Conservation (phyloP, 306 rosid genomes). For the Rosa persica region DNA sequence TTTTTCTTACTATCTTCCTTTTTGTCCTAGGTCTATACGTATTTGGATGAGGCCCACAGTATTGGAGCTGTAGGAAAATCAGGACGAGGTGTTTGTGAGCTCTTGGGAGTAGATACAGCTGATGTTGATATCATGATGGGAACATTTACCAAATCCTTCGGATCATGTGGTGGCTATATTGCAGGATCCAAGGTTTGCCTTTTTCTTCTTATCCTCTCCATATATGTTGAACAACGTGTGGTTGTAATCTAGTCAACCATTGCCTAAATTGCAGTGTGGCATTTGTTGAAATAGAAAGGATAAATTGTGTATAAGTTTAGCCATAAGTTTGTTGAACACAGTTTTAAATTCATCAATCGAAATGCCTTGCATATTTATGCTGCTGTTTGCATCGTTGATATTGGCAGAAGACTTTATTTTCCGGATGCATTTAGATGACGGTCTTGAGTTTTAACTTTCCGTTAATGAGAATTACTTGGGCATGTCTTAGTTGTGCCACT, state of each 20-base stretch:
- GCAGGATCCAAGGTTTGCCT: conserved; percentile 78
- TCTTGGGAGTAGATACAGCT: conserved; percentile 80
- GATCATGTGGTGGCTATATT: conserved; percentile 93
- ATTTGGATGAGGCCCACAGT: conserved; percentile 97
- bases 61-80: conserved; percentile 92
- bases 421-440: neutral
- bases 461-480: neutral
- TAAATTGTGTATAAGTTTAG: neutral
- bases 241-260: neutral
- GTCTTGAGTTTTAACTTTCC: neutral
- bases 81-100: conserved; percentile 76
- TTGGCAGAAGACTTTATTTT: neutral
- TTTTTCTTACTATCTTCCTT: conserved; percentile 11
- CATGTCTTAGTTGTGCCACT: neutral
- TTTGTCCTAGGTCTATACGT: conserved; percentile 56
- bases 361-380: neutral
- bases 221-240: neutral
- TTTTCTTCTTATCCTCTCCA: neutral
- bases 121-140: conserved; percentile 96
- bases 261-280: neutral
- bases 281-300: conserved; percentile 1
- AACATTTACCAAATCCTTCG: conserved; percentile 92
- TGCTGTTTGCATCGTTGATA: neutral
- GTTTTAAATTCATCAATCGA: neutral
- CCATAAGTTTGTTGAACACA: neutral